Base-by-base conservation (phyloP, 225 moss, liverwort and hornwort species). In the Bryum argenteum region DNA sequence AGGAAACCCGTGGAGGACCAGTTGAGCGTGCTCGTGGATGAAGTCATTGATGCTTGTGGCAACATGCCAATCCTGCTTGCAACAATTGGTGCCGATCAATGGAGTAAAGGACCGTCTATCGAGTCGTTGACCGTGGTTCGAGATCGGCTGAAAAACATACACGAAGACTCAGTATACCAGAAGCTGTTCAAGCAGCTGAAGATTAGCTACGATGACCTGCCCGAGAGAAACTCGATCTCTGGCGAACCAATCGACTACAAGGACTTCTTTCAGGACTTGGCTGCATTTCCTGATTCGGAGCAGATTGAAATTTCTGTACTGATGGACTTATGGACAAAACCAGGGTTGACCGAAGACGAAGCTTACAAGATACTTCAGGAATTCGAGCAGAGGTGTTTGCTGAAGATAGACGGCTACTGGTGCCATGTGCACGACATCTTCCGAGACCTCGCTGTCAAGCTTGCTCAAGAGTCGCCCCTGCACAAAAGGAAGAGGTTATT, bases 341-440 rank as follows among this genome's bases (percentile, higher is more conserved):
- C 81, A 58, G 78, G 75, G 33, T 59, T 81, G 45, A 75, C 58
- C 19, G 84, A 84, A 71, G 81, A 81, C 3, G 81, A 59, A 10
- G 71, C 75, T 6, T 78, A 77, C 54, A 75, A 45, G 53, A 63
- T 78, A 37, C 75, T 84, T 0, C 75, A 84, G 28, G 78, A 81
- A 63, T 71, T 84, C 56, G 81, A 84, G 58, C 71, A 84, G 33
- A 74, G 84, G 71, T 81, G 81, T 44, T 39, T 84, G 75, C 53
- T 84, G 18, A 78, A 63, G 52, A 68, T 84, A n/a, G 71, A 41
- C 10, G 84, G 84, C 3, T 84, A 84, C 44, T 81, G 78, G 71
- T 84, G 84, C 62, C 52, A 58, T 13, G 71, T 84, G 63, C 84
- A 84, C 67, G 84, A 84, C 63, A 78, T 81, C 55, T 81, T 84